Evolutionary conservation across 2,329 filamentous ascomycete species (phyloP).

Genomic region (Fusarium chlamydosporum): DNA sequence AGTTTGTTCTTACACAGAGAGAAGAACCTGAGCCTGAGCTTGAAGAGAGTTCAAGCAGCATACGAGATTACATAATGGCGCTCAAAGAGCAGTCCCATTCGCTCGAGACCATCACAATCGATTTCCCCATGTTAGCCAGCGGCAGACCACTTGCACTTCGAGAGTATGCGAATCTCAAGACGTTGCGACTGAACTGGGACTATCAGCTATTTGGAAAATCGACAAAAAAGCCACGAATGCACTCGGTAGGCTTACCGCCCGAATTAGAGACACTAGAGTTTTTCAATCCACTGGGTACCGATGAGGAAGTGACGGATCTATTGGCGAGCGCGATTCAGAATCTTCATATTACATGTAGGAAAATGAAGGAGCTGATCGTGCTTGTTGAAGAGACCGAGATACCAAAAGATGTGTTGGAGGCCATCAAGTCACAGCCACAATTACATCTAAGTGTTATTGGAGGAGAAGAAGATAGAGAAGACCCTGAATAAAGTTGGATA

Average conservation of each 20-base stretch:
- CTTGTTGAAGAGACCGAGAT: constrained; percentile 54
- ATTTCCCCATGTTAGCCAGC: constrained; percentile 59
- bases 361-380: constrained; percentile 58
- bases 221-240: constrained; percentile 60
- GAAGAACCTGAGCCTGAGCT: constrained; percentile 58
- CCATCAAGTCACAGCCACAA: constrained; percentile 53
- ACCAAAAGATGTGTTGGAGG: constrained; percentile 55
- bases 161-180: constrained; percentile 59
- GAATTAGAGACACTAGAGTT: constrained; percentile 63
- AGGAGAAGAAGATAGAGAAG: constrained; percentile 18
- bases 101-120: constrained; percentile 61
- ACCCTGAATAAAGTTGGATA: constrained; percentile 5
- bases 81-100: constrained; percentile 59
- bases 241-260: constrained; percentile 63
- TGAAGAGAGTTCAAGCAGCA: constrained; percentile 63
- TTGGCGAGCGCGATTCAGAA: constrained; percentile 60
- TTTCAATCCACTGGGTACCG: constrained; percentile 61
- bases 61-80: constrained; percentile 63
- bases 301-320: constrained; percentile 63
- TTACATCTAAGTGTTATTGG: constrained; percentile 55
- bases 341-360: constrained; percentile 55
- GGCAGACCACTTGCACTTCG: constrained; percentile 60
- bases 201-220: constrained; percentile 64
- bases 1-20: constrained; percentile 64
- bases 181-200: constrained; percentile 62